Conservation (phyloP, 148 eudicot species). For the Diospyros kaki region DNA sequence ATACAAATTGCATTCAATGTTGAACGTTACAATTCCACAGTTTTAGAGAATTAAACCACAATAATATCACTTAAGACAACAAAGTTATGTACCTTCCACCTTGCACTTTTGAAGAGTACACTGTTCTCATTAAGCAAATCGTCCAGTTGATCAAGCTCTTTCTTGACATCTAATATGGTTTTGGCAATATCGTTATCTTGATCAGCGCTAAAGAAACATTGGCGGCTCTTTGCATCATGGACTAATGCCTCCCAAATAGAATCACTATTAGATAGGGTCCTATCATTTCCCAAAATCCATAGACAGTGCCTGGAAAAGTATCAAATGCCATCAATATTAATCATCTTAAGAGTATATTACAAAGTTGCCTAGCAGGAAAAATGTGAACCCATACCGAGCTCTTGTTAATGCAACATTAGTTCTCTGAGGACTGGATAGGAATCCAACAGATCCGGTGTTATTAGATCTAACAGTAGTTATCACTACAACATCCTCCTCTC, state of each 20-base stretch:
- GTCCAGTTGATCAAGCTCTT: constrained; percentile 29
- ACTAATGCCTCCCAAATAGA: too few species aligned
- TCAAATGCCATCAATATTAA: too few species aligned
- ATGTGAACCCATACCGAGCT: constrained; percentile 30
- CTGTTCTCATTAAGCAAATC: constrained; percentile 50
- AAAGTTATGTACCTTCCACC: constrained; percentile 49
- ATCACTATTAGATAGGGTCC: constrained; percentile 22
- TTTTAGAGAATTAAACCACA: neutral
- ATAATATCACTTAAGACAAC: neutral
- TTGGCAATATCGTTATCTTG: constrained; percentile 38
- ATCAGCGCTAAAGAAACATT: constrained; percentile 41
- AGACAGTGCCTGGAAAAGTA: constrained; percentile 37
- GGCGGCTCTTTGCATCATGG: too few species aligned
- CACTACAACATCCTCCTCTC: constrained; percentile 55
- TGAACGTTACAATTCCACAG: too few species aligned
- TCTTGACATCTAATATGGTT: constrained; percentile 25
- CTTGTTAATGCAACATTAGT: constrained; percentile 63
- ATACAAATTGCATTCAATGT: too few species aligned
- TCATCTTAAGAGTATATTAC: too few species aligned
- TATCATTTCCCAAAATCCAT: constrained; percentile 56
- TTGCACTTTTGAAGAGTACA: constrained; percentile 33
- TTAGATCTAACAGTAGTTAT: constrained; percentile 63
- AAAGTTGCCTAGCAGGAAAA: neutral
- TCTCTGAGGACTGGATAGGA: constrained; percentile 43
- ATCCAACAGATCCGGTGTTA: constrained; percentile 43